Evolutionary conservation across 768 basidiomycete species (phyloP), one percentile per base, ranked within the genome.

Genomic region (Auricularia sp.): DNA sequence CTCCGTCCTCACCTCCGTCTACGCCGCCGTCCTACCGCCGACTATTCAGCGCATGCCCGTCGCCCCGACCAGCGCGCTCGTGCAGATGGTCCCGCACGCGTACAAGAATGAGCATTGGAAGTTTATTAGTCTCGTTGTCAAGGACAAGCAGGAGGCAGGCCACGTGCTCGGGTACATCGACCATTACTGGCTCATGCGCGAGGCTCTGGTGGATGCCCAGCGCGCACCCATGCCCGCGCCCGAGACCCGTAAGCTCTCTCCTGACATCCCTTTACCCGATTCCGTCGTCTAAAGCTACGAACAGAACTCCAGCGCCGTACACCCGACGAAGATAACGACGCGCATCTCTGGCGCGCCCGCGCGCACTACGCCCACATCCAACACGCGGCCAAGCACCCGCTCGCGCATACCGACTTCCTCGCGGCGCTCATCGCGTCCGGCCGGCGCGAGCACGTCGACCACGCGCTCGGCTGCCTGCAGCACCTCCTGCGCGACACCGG

Each of bases 181-280:
- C 70, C 77, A 78, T 60, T 88, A 83, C 71, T 88, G 87, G 87
- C 70, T 83, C 59, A 82, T 88, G 81, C 79, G 74, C 39, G 80
- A 80, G 12, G 69, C 75, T 36, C 72, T 84, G 8, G 76, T 75
- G 53, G 67, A 68, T 6, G 56, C 23, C 8, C 16, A 29, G 56
- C 23, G 23, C 29, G 18, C 6, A 29, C 29, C 29, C 29, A 29
- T 29, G 29, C 29, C 29, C 29, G 29, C 29, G 29, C 29, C 29
- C 1, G 29, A 29, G 29, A 29, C 29, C 29, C 16, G 56, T 35
- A 59, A 6, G 56, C 18, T 14, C 12, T 42, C 12, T 42, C 39
- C 39, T 3, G 2, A 29, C 29, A 29, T 29, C 29, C 29, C 29
- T 29, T 1, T 29, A 29, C 29, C 29, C 29, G 29, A 29, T 29